Base-by-base conservation (phyloP, 2,329 filamentous ascomycete genomes). In the Aureobasidium sp. region DNA sequence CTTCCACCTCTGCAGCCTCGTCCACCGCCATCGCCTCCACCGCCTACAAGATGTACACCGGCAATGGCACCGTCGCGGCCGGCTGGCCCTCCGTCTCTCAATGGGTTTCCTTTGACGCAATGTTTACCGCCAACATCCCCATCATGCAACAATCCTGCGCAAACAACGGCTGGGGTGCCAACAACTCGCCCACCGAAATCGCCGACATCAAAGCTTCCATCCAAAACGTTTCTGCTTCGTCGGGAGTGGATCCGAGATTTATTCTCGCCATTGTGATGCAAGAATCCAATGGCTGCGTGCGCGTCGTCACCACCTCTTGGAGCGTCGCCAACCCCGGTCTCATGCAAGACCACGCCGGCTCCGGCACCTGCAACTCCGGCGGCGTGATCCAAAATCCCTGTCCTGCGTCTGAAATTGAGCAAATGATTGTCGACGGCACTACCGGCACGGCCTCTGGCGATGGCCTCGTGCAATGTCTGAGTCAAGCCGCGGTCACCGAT, bases 211-310 rank as follows among this genome's bases (percentile, higher is more conserved):
- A 74, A 59, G 60, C 68, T 17, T 71, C 71, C 24, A 76, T 79
- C 63, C 54, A 68, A 24, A 52, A 64, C 19, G 65, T 72, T 37
- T 69, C 71, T 44, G 61, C 60, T 4, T 60, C 67, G 8, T 70
- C 72, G 8, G 67, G 70, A 40, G 68, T 79, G 11, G 72, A 75
- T 57, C 58, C 71, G n/a, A 71, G 74, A 39, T 75, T 77, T 70
- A 74, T 79, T 61, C 69, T 79, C 42, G 75, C 76, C 39, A 72
- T 77, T 49, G 68, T 78, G 37, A 72, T 79, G 67, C 77, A 80
- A 66, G 78, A 80, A 66, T 75, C 73, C 39, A 75, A 74, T 60
- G 78, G 77, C 56, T 80, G 78, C 64, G 75, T 79, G 2, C 74
- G 77, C 56, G 78, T 73, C 45, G 72, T 72, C 17, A 78, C 76